Evolutionary conservation across 169 alveolate species (phyloP), one percentile per base, ranked within the genome.

Genomic region (Cryptosporidium meleagridis): DNA sequence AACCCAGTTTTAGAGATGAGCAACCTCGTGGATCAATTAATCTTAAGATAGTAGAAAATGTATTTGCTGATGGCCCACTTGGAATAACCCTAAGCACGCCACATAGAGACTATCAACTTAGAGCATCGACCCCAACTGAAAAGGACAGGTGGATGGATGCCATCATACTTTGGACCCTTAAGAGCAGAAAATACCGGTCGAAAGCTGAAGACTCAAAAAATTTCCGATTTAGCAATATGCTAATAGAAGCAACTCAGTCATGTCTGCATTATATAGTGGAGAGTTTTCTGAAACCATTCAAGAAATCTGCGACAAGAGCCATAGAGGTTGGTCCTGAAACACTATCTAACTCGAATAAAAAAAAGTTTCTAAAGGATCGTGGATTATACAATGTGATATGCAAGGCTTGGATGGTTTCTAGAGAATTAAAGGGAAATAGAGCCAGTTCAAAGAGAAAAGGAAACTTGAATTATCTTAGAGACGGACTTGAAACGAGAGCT

Each of bases 71-170:
- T 41, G 89, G 89, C 8, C 89, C 89, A 45, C 70, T 80, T 26
- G 89, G 89, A 65, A 80, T 80, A 29, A 80, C 89, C 23, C 48
- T 80, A 48, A 80, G 89, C 35, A 80, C 89, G 2, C 89, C 89
- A 18, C 68, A 80, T 18, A 59, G 89, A 31, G 89, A 80, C 51
- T 80, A 80, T 39, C 89, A 80, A 39, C 75, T 80, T 21, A 59
- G 69, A 62, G 89, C 89, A 0, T 62, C 89, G 16, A 80, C 80
- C 7, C 89, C 89, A 0, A 80, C 89, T 45, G 89, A 80, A 62
- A 80, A 80, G 48, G 89, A 80, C 31, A 80, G 62, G 48, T 80
- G 89, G 89, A 80, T 80, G 89, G 89, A 80, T 44, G 65, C 89
- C 23, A 80, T 80, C 18, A 80, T 80, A 12, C 52, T 80, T 26